Base-by-base conservation (phyloP, 495 filamentous ascomycete genomes). In the Neurospora discreta region DNA sequence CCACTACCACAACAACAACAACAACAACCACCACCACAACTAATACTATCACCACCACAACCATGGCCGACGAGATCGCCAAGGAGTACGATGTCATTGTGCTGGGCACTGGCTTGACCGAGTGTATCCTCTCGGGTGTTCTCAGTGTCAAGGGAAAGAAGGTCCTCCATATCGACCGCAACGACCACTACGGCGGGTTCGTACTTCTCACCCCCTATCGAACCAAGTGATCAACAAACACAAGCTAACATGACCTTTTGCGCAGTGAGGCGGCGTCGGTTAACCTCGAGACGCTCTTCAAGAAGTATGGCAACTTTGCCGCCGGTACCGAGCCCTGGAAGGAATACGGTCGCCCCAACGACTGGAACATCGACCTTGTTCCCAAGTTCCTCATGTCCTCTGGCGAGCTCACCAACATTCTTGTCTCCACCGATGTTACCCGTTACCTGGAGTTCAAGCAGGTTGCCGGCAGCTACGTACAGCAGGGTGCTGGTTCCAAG, bases 301-400 rank as follows among this genome's bases (percentile, higher is more conserved):
- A 95, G 85, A 93, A 93, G 80, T 95, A 97, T 82, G 91, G 92
- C 81, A 94, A 95, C 83, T 90, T 89, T 77, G 79, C 80, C 74
- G 82, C 88, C 74, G 94, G 91, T 74, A 92, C 94, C 76, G 93
- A 97, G 84, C 94, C 94, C 74, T 97, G 95, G 96, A 94, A 97
- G 87, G 92, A 97, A 82, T 96, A 97, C 82, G 91, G 95, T 75
- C 88, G 96, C 71, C 85, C 91, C 81, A 98, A 99, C 85, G 95
- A 99, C 87, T 99, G 95, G 95, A 98, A 98, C 85, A 95, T 99
- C 82, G 96, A 98, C 78, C 86, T 99, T 75, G 93, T 98, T 65
- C 95, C 95, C 73, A 99, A 99, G 86, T 88, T 99, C 69, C 86
- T 99, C 79, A 98, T 99, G 94, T 92, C 95, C 23, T 97, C 97